A percentile compares a stretch with the other conserved stretches of the same genome.
Evolutionary conservation across 495 filamentous ascomycete genomes (phyloP).

Genomic region (Xylaria intraflava): DNA sequence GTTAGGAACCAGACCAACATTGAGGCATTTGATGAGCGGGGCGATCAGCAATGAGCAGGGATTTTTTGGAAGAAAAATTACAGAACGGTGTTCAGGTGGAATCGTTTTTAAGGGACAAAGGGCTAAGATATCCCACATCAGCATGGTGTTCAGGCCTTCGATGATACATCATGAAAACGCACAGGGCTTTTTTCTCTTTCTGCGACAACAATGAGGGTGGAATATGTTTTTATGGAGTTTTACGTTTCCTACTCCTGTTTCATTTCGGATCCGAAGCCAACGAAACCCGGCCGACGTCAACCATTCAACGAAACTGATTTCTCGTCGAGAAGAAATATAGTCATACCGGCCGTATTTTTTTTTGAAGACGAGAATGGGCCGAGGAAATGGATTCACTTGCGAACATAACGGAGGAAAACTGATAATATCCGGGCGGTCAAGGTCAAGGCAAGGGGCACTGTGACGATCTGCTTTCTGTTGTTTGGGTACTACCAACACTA

Average conservation of each 20-base stretch:
- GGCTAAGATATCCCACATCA: constrained; percentile 31
- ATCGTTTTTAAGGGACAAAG: constrained; percentile 21
- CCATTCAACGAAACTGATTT: constrained; percentile 9
- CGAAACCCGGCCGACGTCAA: constrained; percentile 10
- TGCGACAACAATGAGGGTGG: constrained; percentile 16
- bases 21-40: constrained; percentile 2
- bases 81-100: constrained; percentile 27
- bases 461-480: constrained; percentile 18
- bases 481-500: constrained; percentile 6
- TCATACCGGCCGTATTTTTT: neutral
- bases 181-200: constrained; percentile 20
- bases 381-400: constrained; percentile 1
- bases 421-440: constrained; percentile 17
- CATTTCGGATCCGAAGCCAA: constrained; percentile 17
- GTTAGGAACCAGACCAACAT: constrained; percentile 37
- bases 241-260: constrained; percentile 12
- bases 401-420: constrained; percentile 7
- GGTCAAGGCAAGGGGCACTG: constrained; percentile 18
- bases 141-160: constrained; percentile 34
- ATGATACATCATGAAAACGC: constrained; percentile 23
- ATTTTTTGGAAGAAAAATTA: constrained; percentile 5
- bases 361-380: neutral
- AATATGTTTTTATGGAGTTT: constrained; percentile 26
- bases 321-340: neutral
- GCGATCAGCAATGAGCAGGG: constrained; percentile 10